These are phyloP conservation scores for Lachancea meyersii DNA, from an alignment of 805 yeast species.

Conservation along the genomic window DNA sequence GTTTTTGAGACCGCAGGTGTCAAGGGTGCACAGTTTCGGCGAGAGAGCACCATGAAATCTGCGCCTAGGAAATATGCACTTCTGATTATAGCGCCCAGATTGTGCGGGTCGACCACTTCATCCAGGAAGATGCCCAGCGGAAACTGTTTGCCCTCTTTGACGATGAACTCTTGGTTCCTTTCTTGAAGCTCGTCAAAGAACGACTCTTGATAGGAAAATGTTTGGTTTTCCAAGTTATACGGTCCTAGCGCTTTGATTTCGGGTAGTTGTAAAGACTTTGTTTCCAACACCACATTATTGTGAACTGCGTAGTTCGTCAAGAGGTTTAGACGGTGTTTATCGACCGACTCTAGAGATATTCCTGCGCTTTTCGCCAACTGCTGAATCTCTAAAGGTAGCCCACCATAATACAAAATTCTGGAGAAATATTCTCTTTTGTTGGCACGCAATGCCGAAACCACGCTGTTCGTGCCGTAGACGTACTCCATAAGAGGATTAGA, in stretches of 20 bases:
- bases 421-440: conserved; percentile 48
- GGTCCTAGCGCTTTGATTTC: conserved; percentile 30
- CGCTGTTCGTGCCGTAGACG: conserved; percentile 71
- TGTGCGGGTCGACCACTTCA: conserved; percentile 80
- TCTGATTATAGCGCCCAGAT: conserved; percentile 76
- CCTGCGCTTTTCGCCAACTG: conserved; percentile 38
- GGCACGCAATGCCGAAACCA: conserved; percentile 59
- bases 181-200: conserved; percentile 15
- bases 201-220: conserved; percentile 8
- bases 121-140: conserved; percentile 76
- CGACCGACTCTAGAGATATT: conserved; percentile 18
- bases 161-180: conserved; percentile 5
- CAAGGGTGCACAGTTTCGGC: conserved; percentile 63
- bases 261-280: conserved; percentile 36
- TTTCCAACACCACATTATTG: conserved; percentile 70
- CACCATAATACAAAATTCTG: conserved; percentile 44
- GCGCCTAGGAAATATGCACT: conserved; percentile 78
- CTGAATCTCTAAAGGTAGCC: conserved; percentile 38
- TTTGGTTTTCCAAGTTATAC: conserved; percentile 17
- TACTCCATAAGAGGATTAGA: conserved; percentile 55
- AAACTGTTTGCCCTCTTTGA: conserved; percentile 21
- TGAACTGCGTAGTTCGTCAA: conserved; percentile 67
- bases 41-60: conserved; percentile 68
- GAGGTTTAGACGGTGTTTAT: conserved; percentile 48
- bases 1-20: conserved; percentile 77